A percentile compares a stretch with the other conserved stretches of the same genome.
These are phyloP conservation scores for Taiwanofungus camphoratus DNA, from an alignment of 1,284 basidiomycete species.

Conservation along the genomic window DNA sequence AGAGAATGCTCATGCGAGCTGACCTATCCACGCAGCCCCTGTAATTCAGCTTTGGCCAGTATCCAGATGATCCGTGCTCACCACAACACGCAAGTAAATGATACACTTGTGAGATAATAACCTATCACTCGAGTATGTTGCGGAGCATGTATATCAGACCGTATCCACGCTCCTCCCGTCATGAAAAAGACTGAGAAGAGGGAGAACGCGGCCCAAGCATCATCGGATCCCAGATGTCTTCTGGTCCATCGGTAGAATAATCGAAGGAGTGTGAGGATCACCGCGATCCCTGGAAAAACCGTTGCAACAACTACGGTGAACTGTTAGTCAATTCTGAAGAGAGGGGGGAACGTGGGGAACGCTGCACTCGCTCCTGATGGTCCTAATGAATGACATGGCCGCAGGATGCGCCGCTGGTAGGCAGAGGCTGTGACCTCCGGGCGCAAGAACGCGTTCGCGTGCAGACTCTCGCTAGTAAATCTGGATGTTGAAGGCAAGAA, in stretches of 20 bases:
- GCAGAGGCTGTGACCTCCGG: neutral
- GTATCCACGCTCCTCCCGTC: slow-evolving; percentile 23
- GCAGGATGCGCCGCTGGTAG: neutral
- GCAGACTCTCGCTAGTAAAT: no score
- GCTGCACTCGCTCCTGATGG: slow-evolving; percentile 14
- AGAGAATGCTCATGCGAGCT: slow-evolving; percentile 27
- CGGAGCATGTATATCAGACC: slow-evolving; percentile 4
- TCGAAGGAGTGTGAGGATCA: slow-evolving; percentile 21
- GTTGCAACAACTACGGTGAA: slow-evolving; percentile 19
- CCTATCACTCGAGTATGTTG: slow-evolving; percentile 20
- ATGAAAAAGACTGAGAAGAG: slow-evolving; percentile 19
- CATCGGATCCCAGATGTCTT: slow-evolving; percentile 25
- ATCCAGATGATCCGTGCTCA: slow-evolving; percentile 6
- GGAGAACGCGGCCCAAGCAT: slow-evolving; percentile 25
- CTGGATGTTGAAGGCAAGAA: no score
- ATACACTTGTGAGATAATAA: slow-evolving; percentile 23
- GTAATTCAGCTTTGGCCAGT: neutral
- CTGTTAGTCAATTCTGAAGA: neutral
- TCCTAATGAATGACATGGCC: slow-evolving; percentile 13
- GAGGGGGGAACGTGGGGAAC: neutral
- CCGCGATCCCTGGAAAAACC: slow-evolving; percentile 19
- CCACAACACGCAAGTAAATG: slow-evolving; percentile 27
- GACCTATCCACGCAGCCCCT: slow-evolving; percentile 17
- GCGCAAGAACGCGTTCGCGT: no score
- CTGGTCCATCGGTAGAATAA: slow-evolving; percentile 19